A percentile compares a stretch with the other conserved stretches of the same genome.
Evolutionary conservation across 805 yeast genomes (phyloP).

Genomic region (Candida sphagnicola): DNA sequence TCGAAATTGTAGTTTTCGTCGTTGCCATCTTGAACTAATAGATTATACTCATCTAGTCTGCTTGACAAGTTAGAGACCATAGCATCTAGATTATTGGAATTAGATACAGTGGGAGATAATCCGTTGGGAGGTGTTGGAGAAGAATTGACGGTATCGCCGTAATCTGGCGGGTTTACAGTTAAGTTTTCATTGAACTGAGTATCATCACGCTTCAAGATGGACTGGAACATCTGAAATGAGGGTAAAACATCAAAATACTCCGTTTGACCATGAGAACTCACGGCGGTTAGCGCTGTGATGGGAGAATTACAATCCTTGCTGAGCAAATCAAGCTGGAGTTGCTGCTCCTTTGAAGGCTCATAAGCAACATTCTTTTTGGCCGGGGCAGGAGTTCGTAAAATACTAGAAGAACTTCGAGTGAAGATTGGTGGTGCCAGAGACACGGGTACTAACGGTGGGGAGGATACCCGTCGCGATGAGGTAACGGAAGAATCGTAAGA

Average conservation of each 20-base stretch:
- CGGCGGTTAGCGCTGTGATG: slow-evolving; percentile 14
- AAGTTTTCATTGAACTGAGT: slow-evolving; percentile 34
- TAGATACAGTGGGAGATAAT: slow-evolving; percentile 10
- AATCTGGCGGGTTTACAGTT: slow-evolving; percentile 30
- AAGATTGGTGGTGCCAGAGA: slow-evolving; percentile 1
- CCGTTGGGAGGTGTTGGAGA: slow-evolving; percentile 24
- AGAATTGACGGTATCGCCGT: slow-evolving; percentile 28
- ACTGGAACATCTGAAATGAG: slow-evolving; percentile 65
- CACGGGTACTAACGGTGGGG: slow-evolving; percentile 1
- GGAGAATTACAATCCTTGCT: slow-evolving; percentile 1
- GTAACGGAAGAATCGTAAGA: slow-evolving; percentile 16
- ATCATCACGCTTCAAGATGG: slow-evolving; percentile 41
- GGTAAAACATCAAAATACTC: slow-evolving; percentile 57
- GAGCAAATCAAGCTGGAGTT: slow-evolving; percentile 28
- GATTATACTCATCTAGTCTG: slow-evolving; percentile 10
- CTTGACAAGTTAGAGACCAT: slow-evolving; percentile 6
- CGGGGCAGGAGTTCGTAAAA: slow-evolving; percentile 2
- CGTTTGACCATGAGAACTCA: slow-evolving; percentile 27
- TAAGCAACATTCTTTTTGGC: slow-evolving; percentile 26
- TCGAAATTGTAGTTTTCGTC: slow-evolving; percentile 15
- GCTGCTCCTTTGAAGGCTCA: slow-evolving; percentile 30
- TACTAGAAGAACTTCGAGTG: slow-evolving; percentile 4
- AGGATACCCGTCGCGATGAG: background rate
- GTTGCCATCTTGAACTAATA: slow-evolving; percentile 9
- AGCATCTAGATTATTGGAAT: slow-evolving; percentile 5